Evolutionary conservation across 2,329 filamentous ascomycete genomes (phyloP), one percentile per base, ranked within the genome.

Genomic region (Paecilomyces niveus): DNA sequence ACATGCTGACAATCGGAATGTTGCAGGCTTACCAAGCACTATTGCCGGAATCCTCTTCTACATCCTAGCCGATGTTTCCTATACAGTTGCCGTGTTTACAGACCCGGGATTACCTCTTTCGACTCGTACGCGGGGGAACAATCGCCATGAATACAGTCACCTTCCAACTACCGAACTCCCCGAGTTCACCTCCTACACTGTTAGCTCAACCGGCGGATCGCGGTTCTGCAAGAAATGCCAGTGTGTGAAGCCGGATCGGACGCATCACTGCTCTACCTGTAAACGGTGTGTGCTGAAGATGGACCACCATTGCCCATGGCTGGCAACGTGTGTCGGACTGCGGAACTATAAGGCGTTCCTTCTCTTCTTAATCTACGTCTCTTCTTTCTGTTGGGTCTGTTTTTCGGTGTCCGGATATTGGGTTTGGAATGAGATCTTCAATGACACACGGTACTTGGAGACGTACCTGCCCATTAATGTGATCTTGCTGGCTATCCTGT

Each of bases 281-380:
- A 86, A 88, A 65, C 88, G 89, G 69, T 99, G 94, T 73, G 92
- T 99, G 26, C 81, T 99, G 73, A 99, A 99, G 81, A 99, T 99
- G 94, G 94, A 99, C 72, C 94, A 99, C 74, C 94, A 99, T 78
- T 99, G 94, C 73, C 94, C 94, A 15, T 99, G 94, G 94, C 83
- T 99, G 54, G 93, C 94, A 29, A 96, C 91, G 3, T 99, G 94
- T 74, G 89, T 99, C 60, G 94, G 94, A 21, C 80, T 99, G 63
- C 86, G 85, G 70, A 99, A 99, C 76, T 95, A 97, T 81, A 99
- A 99, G 77, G 83, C 92, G 0, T 99, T 99, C 71, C 74, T 99
- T 56, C 82, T 97, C 2, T 99, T 97, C 73, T 81, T 99, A 26
- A 83, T 92, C 58, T 97, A 99, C 73, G 91, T 90, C 0, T 90